phyloP scores from a whole-genome alignment of 208 protist genomes.

The Trypanosoma cruzi region DNA sequence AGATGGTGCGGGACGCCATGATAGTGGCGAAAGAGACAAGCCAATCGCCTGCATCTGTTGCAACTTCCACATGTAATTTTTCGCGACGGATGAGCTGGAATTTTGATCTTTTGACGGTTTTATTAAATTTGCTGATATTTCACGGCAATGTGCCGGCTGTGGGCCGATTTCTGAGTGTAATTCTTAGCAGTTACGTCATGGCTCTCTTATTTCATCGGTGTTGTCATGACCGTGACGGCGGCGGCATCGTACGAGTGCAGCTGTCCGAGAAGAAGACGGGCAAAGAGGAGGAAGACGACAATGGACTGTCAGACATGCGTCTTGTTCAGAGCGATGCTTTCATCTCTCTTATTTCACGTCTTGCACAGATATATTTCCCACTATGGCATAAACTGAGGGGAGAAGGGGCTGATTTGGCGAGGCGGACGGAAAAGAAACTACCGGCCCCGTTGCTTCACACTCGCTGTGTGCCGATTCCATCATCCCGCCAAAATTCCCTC shows the following conservation, averaged over 20 bases:
- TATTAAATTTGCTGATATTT: constrained; percentile 16
- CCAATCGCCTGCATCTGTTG: too few species aligned
- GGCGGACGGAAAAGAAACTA: background rate
- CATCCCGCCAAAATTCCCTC: background rate
- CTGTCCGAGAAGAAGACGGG: background rate
- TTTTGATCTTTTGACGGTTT: constrained; percentile 8
- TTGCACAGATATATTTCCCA: constrained; percentile 19
- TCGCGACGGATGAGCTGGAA: background rate
- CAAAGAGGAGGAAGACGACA: background rate
- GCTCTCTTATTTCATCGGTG: background rate
- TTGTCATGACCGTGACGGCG: background rate
- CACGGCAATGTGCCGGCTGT: constrained; percentile 23
- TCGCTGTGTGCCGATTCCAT: constrained; percentile 11
- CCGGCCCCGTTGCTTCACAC: background rate
- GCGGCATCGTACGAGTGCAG: background rate
- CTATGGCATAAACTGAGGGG: constrained; percentile 16
- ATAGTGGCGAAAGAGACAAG: background rate
- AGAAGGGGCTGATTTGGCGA: background rate
- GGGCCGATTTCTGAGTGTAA: constrained; percentile 17
- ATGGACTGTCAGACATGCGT: background rate
- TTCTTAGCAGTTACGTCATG: constrained; percentile 14
- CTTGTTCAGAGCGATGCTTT: constrained; percentile 4
- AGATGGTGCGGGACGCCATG: constrained; percentile 13
- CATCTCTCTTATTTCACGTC: constrained; percentile 4
- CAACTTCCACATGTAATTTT: background rate